Evolutionary conservation across 129 eudicot species (phyloP).

Genomic region (Centella asiatica): DNA sequence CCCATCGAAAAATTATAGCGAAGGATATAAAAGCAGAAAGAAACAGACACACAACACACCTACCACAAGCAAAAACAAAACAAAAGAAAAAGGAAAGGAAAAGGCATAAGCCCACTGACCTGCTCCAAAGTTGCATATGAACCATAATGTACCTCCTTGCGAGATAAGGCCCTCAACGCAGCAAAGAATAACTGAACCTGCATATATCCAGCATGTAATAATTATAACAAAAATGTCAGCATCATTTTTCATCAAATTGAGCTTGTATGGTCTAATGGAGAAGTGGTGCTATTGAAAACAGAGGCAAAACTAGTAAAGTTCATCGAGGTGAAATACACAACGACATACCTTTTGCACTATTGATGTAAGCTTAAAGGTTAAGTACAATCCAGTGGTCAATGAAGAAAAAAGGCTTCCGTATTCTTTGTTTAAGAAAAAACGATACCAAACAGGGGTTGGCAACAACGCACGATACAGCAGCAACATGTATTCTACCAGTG

Average conservation of each 20-base stretch:
- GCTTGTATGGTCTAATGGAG: neutral
- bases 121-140: conserved; percentile 73
- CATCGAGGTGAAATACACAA: no score
- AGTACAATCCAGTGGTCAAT: conserved; percentile 64
- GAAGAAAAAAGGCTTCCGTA: conserved; percentile 76
- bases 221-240: neutral
- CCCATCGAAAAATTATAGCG: no score
- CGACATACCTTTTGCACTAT: conserved; percentile 45
- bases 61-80: no score
- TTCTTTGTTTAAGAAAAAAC: conserved; percentile 80
- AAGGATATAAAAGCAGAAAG: no score
- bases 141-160: conserved; percentile 72
- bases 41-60: no score
- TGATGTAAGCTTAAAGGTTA: conserved; percentile 80
- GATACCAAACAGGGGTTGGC: conserved; percentile 85
- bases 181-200: conserved; percentile 66
- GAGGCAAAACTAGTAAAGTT: neutral
- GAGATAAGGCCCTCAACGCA: conserved; percentile 65
- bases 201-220: conserved; percentile 1
- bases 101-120: no score
- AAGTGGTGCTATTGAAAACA: no score
- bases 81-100: no score
- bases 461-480: conserved; percentile 67
- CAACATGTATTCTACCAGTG: conserved; percentile 64
- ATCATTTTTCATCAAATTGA: neutral